Base-by-base conservation (phyloP, 1,284 basidiomycete species). In the Exsudoporus floridanus region DNA sequence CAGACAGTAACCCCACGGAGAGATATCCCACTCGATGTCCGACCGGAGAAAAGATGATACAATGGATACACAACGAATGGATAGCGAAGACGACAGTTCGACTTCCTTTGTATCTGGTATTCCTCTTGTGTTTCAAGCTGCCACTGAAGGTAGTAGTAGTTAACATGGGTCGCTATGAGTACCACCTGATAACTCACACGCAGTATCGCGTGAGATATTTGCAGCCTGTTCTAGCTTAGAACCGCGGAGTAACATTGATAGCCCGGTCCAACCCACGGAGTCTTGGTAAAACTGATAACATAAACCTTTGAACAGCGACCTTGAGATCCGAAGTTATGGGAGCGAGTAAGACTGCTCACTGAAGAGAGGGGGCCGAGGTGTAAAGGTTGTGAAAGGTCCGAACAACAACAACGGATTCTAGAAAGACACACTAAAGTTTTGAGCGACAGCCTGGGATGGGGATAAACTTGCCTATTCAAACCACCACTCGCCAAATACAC, bases 121-220 rank as follows among this genome's bases (percentile, higher is more conserved):
- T 37, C 12, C 27, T 18, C 19, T 18, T 14, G 19, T 27, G 36
- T 7, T 21, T n/a, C 18, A 19, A 6, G 13, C 19, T 35, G 34
- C 7, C 23, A 27, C 12, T 14, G 9, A 27, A 35, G 3, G 1
- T 5, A 5, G 8, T 23, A 18, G 8, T 30, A 9, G n/a, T 27
- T 12, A 49, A 28, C 12, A 31, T 43, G 35, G 1, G n/a, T 7
- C 37, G 30, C 27, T 41, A 31, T 9, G 23, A 27, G 28, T 18
- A 10, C 6, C 23, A 54, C 41, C 41, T 31, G 23, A 38, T 43
- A 21, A 34, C 51, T 58, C 46, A 56, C 55, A 53, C 21, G 10
- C 25, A 36, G 30, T 7, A 10, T 28, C 46, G 23, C 30, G 45
- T 18, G 27, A 28, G 7, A 45, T 16, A 8, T 21, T 19, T 37